Evolutionary conservation across 495 filamentous ascomycete species (phyloP), one percentile per base, ranked within the genome.

Genomic region (Ascodesmis nigricans): DNA sequence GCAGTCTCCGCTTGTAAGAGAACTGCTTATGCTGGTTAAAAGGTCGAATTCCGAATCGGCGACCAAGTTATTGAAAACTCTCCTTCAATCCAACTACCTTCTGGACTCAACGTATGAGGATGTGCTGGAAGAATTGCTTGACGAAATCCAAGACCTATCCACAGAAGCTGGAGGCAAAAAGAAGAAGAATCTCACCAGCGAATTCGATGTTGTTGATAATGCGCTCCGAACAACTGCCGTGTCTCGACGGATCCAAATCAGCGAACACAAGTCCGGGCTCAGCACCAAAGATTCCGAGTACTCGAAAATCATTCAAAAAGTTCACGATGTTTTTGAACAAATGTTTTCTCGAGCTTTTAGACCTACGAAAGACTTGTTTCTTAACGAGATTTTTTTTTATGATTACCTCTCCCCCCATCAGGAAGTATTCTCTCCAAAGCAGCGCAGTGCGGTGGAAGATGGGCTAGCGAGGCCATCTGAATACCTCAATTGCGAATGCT

Each of bases 181-280:
- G 53, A 46, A 44, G 53, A 45, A 37, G 50, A 49, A 35, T 45
- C 61, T 33, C 42, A 65, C 31, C 33, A 90, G 75, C 53, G 73
- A 73, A 46, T 75, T 90, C 46, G 70, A 72, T 27, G 61, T 73
- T 11, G 67, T 72, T 21, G 72, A 69, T 55, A 67, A 72, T 26
- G 65, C 73, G 17, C 56, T 90, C 4, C 69, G 78, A 38, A 79
- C 81, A 2, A 91, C 83, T 0, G 72, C 92, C 11, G 68, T 91
- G 15, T 75, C 78, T 30, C 78, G 91, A 46, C 80, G 76, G 42
- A 75, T 93, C 5, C 73, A 77, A 46, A 60, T 97, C 28, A 87
- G 73, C 54, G 78, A 75, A 43, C 73, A 80, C 44, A 77, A 75
- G 40, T 67, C 78, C 1, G 61, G 65, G 15, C 57, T 93, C 7